Evolutionary conservation across 768 basidiomycete species (phyloP).

Genomic region (Imleria badia): DNA sequence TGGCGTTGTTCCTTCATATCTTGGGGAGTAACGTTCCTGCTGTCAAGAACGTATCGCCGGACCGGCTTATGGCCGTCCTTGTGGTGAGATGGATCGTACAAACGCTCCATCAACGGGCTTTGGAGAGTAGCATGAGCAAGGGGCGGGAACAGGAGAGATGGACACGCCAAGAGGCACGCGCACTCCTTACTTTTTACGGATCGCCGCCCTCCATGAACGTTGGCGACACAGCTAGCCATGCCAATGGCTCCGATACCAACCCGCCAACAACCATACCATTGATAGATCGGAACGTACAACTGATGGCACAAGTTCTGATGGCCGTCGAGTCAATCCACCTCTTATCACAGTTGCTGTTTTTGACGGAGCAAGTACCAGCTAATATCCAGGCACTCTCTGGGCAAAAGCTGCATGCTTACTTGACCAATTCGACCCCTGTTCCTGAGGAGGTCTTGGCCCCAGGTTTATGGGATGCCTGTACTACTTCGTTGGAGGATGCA

Average conservation of each 20-base stretch:
- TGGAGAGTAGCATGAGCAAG: constrained; percentile 47
- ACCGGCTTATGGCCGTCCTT: constrained; percentile 51
- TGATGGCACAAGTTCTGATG: constrained; percentile 61
- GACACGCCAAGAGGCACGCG: constrained; percentile 61
- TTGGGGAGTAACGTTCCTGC: constrained; percentile 52
- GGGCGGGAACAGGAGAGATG: constrained; percentile 69
- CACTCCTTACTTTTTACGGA: constrained; percentile 54
- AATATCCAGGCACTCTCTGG: constrained; percentile 59
- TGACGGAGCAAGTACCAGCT: constrained; percentile 47
- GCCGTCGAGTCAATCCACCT: constrained; percentile 60
- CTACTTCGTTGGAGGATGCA: constrained; percentile 44
- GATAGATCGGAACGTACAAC: constrained; percentile 62
- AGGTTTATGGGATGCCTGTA: constrained; percentile 47
- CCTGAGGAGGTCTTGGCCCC: constrained; percentile 27
- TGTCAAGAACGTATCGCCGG: constrained; percentile 46
- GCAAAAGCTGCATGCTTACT: constrained; percentile 50
- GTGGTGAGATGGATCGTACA: constrained; percentile 62
- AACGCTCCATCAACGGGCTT: constrained; percentile 49
- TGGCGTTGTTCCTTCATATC: constrained; percentile 54
- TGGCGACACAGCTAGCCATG: constrained; percentile 16
- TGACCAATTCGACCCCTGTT: constrained; percentile 36
- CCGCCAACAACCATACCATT: constrained; percentile 30
- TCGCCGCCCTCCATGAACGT: neutral
- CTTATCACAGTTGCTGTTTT: constrained; percentile 60
- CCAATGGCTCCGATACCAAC: constrained; percentile 16